Evolutionary conservation across 2,329 filamentous ascomycete species (phyloP), one percentile per base, ranked within the genome.

Genomic region (Ascochyta pisi): DNA sequence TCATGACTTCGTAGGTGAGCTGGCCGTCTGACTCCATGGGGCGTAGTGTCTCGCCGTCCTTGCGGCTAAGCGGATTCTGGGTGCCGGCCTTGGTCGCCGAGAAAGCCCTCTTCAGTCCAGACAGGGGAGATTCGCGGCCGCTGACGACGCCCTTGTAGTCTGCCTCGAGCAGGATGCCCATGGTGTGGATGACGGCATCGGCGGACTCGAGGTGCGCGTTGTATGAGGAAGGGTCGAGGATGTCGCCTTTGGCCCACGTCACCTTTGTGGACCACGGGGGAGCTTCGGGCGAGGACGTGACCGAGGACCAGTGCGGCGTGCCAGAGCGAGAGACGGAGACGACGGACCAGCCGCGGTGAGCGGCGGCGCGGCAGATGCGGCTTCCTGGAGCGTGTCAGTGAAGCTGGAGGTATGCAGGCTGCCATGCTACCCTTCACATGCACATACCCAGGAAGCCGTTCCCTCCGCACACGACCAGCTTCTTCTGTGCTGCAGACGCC

Each of bases 1-100:
- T 99, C 92, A 99, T 97, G 58, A 92, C 83, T 80, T 98, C 95
- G 79, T 99, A 99, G 16, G 94, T 97, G 68, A 96, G 82, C 77
- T 95, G 90, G 24, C 88, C 87, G 65, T 87, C 86, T 41, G 81
- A 84, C 74, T 90, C 87, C 48, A 86, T 82, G 1, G 88, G 84
- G 63, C 83, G 82, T 63, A 93, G 82, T 58, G 84, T 82, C 59
- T 79, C 75, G 59, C 83, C 85, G 38, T 81, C 75, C 47, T 80
- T 79, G 49, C 84, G 82, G 58, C 88, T 83, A 16, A 96, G 80
- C 2, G 91, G 91, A 73, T 96, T 90, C 68, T 79, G 83, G 50
- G 86, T 85, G 53, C 86, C 69, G 78, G 76, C 66, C 64, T 88
- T 89, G 2, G 84, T 82, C 1, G 85, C 74, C 47, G 87, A 86